A percentile compares a stretch with the other conserved stretches of the same genome.
Conservation (phyloP, 78 protist genomes). For the Chrysochromulina parva region DNA sequence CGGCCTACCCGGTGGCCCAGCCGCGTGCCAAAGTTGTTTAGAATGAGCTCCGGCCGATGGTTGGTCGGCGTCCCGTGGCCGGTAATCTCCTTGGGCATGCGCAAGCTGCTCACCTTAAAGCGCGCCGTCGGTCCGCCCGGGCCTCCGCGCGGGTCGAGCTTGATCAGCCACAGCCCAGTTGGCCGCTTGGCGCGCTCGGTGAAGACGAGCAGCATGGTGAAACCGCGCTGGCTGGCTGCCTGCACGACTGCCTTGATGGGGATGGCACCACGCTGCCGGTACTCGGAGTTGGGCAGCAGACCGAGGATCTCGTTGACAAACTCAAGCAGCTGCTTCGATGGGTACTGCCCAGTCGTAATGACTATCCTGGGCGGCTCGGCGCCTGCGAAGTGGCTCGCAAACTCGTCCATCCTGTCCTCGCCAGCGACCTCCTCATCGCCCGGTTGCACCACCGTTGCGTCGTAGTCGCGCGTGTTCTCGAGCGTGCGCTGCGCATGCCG, state of each 20-base stretch:
- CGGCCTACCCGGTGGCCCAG: constrained; percentile 88
- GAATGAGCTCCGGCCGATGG: constrained; percentile 87
- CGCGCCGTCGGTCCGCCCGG: constrained; percentile 97
- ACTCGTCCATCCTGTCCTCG: constrained; percentile 59
- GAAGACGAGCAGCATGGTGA: constrained; percentile 91
- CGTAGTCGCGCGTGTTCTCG: constrained; percentile 75
- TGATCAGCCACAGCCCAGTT: constrained; percentile 73
- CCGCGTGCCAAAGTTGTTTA: constrained; percentile 93
- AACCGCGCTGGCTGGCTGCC: constrained; percentile 74
- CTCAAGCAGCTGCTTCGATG: background rate
- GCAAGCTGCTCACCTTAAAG: constrained; percentile 69
- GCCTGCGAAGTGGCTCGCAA: constrained; percentile 22
- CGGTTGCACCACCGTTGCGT: constrained; percentile 75
- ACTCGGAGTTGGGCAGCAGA: constrained; percentile 75
- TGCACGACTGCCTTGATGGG: constrained; percentile 72
- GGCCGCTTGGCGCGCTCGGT: constrained; percentile 69
- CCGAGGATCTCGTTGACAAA: constrained; percentile 24
- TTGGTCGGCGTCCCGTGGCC: constrained; percentile 9
- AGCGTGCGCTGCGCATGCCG: constrained; percentile 72
- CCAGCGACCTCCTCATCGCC: constrained; percentile 76
- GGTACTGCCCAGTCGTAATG: constrained; percentile 39
- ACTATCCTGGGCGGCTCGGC: constrained; percentile 22
- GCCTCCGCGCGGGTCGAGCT: constrained; percentile 49
- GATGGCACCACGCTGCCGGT: constrained; percentile 23
- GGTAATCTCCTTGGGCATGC: constrained; percentile 60